Evolutionary conservation across 768 basidiomycete species (phyloP), one percentile per base, ranked within the genome.

Genomic region (Collybia sordida): DNA sequence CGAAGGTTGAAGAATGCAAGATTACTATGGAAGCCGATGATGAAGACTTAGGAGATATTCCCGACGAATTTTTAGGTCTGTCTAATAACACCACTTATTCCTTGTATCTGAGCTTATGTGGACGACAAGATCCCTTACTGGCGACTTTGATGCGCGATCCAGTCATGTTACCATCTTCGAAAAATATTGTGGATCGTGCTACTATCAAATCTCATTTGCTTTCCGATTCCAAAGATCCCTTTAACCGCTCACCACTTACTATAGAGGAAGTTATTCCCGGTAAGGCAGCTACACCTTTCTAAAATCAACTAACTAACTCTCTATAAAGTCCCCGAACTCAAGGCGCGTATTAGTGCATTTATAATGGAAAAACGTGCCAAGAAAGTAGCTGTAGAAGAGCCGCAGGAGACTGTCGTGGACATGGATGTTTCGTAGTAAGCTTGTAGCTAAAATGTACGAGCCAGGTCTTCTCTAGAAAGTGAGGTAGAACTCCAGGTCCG

Each of bases 171-270:
- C 97, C 97, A 0, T 85, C 88, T 0, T 98, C 95, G 2, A 77
- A 74, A 46, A 72, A 81, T 0, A 78, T 90, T 27, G 65, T 99
- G 37, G 97, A 99, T 66, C 83, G 90, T 19, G 77, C 88, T 1
- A 98, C 95, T 2, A 98, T 99, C 74, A 96, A 96, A 60, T 89
- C 93, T 1, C 94, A 97, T 65, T 72, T 98, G 28, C 73, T 99
- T 17, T 96, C 93, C 0, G 95, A 97, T 59, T 69, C 85, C 15
- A 90, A 84, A 46, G 97, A 99, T 67, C 97, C 97, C 1, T 99
- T 98, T 80, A 99, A 98, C 68, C 86, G 97, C 23, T 72, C 77
- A 27, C 92, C 96, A 1, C 73, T 97, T 22, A 67, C 73, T 8
- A 82, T 94, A 54, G 88, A 88, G 47, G 89, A 95, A 9, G 86